These are phyloP conservation scores for Nicotiana tomentosiformis DNA, from an alignment of 257 asterid genomes.

Conservation along the genomic window DNA sequence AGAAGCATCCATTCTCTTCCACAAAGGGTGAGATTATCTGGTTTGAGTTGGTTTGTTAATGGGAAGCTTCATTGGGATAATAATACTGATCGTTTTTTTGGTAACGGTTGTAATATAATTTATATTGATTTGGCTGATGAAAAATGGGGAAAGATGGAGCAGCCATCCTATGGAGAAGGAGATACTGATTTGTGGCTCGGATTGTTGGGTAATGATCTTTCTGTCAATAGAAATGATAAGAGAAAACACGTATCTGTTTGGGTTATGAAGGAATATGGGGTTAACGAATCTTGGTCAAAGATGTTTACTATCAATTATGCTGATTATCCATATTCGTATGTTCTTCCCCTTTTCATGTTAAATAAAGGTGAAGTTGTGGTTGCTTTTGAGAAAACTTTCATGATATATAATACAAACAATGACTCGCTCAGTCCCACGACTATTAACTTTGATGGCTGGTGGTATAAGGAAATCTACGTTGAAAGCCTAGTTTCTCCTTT, in stretches of 20 bases:
- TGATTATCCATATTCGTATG: conserved; percentile 9
- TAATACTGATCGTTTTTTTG: too few relatives aligned
- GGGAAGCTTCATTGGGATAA: conserved; percentile 25
- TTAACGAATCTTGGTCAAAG: conserved; percentile 37
- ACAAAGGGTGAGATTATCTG: not conserved
- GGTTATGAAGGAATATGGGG: conserved; percentile 38
- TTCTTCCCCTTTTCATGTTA: conserved; percentile 20
- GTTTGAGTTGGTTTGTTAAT: conserved; percentile 8
- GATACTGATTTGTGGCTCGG: conserved; percentile 19
- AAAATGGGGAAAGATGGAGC: conserved; percentile 12
- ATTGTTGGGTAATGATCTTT: conserved; percentile 28
- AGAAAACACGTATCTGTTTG: conserved; percentile 32
- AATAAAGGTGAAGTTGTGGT: conserved; percentile 35
- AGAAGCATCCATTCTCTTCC: not conserved
- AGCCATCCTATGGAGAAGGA: conserved; percentile 25
- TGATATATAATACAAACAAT: conserved; percentile 28
- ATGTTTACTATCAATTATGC: conserved; percentile 26
- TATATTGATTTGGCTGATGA: conserved; percentile 3
- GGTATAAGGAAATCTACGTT: conserved; percentile 5
- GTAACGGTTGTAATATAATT: too few relatives aligned
- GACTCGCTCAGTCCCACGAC: conserved; percentile 10
- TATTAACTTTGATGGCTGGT: not conserved
- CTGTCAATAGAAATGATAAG: conserved; percentile 24
- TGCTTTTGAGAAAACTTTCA: conserved; percentile 18
- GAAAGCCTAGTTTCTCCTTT: conserved; percentile 38